Evolutionary conservation across 73 alveolate species (phyloP).

Genomic region (Paramecium octaurelia): DNA sequence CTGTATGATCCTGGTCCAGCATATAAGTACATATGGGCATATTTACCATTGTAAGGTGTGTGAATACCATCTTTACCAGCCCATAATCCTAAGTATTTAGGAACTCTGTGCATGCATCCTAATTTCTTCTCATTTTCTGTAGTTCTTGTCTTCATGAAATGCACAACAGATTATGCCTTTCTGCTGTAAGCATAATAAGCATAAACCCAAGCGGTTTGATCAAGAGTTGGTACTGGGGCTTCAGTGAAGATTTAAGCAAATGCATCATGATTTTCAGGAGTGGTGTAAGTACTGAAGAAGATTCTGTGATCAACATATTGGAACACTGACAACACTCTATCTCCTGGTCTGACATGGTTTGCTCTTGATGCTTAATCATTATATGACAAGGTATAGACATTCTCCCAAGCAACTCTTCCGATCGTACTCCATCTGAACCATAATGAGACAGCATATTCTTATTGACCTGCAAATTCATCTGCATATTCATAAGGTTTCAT

Average conservation of each 20-base stretch:
- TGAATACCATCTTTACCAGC: constrained; percentile 47
- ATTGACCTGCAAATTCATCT: constrained; percentile 10
- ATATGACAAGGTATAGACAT: background rate
- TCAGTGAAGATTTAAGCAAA: background rate
- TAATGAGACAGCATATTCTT: constrained; percentile 32
- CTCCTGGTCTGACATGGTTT: constrained; percentile 47
- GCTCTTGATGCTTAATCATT: background rate
- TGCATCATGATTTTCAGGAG: constrained; percentile 24
- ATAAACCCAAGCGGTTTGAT: constrained; percentile 46
- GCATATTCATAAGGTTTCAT: background rate
- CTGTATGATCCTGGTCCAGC: constrained; percentile 48
- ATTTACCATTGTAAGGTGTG: constrained; percentile 40
- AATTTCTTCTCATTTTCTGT: constrained; percentile 35
- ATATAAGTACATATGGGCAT: background rate
- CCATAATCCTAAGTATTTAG: constrained; percentile 13
- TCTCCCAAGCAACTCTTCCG: constrained; percentile 52
- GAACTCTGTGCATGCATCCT: constrained; percentile 42
- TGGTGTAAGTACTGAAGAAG: constrained; percentile 16
- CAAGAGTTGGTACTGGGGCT: constrained; percentile 31
- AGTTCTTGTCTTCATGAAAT: constrained; percentile 5
- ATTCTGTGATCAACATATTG: constrained; percentile 20
- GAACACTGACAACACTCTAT: background rate
- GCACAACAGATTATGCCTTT: background rate
- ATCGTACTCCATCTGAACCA: constrained; percentile 41
- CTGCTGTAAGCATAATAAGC: constrained; percentile 45